Percentiles rank a stretch among this genome's conserved stretches.
phyloP scores from a whole-genome alignment of 805 yeast species.

The Pichia rugopelliculosa region DNA sequence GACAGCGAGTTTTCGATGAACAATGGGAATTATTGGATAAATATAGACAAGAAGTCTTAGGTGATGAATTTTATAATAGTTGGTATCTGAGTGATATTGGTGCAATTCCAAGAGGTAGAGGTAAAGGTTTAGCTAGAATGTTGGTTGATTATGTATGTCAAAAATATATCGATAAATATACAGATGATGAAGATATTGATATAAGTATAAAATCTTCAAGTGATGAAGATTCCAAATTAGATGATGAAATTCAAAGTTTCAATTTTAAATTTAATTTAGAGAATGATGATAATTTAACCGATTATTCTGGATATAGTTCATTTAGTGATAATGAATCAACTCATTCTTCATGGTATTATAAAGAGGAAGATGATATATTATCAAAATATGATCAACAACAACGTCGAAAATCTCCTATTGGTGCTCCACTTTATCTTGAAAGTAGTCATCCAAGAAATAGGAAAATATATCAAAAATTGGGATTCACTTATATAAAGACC shows the following conservation, averaged over 20 bases:
- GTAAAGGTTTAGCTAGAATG: slow-evolving; percentile 49
- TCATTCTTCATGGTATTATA: slow-evolving; percentile 30
- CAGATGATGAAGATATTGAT: slow-evolving; percentile 14
- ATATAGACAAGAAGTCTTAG: slow-evolving; percentile 37
- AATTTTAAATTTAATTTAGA: slow-evolving; percentile 29
- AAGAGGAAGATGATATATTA: slow-evolving; percentile 29
- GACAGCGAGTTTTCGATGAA: slow-evolving; percentile 43
- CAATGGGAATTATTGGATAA: slow-evolving; percentile 40
- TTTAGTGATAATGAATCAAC: slow-evolving; percentile 28
- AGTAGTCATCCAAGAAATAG: slow-evolving; percentile 49
- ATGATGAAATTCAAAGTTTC: slow-evolving; percentile 29
- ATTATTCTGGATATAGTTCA: slow-evolving; percentile 29
- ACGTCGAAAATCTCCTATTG: slow-evolving; percentile 19
- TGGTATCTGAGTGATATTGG: slow-evolving; percentile 59
- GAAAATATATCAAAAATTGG: slow-evolving; percentile 46
- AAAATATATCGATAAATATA: slow-evolving; percentile 33
- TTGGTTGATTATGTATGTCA: slow-evolving; percentile 44
- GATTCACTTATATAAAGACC: slow-evolving; percentile 36
- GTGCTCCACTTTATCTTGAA: slow-evolving; percentile 42
- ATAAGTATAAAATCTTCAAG: slow-evolving; percentile 6
- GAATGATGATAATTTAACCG: slow-evolving; percentile 26
- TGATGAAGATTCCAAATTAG: slow-evolving; percentile 24
- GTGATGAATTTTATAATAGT: slow-evolving; percentile 32
- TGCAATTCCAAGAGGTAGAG: slow-evolving; percentile 49
- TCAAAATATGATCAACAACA: slow-evolving; percentile 27